Conservation (phyloP, 1,139 yeast genomes). For the Yamadazyma oceani region DNA sequence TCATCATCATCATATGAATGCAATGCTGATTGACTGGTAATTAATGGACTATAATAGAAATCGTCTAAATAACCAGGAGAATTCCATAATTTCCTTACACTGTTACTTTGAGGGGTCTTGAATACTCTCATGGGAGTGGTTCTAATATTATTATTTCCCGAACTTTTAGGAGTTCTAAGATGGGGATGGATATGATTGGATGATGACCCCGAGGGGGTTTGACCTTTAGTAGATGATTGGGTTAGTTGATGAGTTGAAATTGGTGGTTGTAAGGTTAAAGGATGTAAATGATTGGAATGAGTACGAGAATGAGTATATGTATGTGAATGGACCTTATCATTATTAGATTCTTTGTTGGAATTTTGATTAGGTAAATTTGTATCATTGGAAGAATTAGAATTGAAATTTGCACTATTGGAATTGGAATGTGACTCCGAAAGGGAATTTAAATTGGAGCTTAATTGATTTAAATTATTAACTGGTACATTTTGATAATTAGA, state of each 20-base stretch:
- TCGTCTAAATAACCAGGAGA: slow-evolving; percentile 69
- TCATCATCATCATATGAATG: slow-evolving; percentile 58
- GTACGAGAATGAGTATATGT: slow-evolving; percentile 2
- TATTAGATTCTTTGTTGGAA: not conserved
- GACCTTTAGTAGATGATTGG: not conserved
- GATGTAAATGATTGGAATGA: not conserved
- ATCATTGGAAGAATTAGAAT: slow-evolving; percentile 2
- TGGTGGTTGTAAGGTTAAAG: slow-evolving; percentile 1
- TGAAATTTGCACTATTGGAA: slow-evolving; percentile 1
- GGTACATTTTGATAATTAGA: slow-evolving; percentile 10
- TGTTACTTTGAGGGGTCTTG: slow-evolving; percentile 45
- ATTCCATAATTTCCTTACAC: slow-evolving; percentile 54
- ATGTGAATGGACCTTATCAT: no score
- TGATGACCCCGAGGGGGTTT: not conserved
- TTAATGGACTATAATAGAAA: slow-evolving; percentile 60
- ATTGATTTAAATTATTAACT: slow-evolving; percentile 1
- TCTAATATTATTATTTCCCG: slow-evolving; percentile 7
- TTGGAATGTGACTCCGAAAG: not conserved
- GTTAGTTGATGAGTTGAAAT: not conserved
- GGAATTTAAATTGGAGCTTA: not conserved
- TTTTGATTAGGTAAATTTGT: not conserved
- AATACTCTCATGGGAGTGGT: slow-evolving; percentile 42
- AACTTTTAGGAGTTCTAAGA: slow-evolving; percentile 22
- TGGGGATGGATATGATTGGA: not conserved
- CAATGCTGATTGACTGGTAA: slow-evolving; percentile 26